A percentile compares a stretch with the other conserved stretches of the same genome.
phyloP scores from a whole-genome alignment of 2,329 filamentous ascomycete species.

The Microascus cirrosus region DNA sequence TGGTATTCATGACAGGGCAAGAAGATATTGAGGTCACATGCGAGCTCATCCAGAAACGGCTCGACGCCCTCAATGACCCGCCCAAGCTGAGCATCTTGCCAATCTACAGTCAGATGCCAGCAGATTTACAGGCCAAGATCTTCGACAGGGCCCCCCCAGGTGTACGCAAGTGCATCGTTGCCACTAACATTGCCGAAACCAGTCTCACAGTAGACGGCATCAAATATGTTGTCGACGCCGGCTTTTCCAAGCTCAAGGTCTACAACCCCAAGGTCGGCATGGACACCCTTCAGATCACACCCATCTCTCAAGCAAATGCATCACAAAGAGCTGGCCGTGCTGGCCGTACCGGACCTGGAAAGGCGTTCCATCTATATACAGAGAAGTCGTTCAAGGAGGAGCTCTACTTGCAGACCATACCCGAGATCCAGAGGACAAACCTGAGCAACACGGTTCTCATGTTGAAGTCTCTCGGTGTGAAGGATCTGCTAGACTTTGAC shows the following conservation, averaged over 20 bases:
- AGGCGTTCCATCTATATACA: slow-evolving; percentile 88
- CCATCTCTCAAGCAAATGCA: slow-evolving; percentile 92
- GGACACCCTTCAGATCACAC: slow-evolving; percentile 96
- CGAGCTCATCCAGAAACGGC: slow-evolving; percentile 77
- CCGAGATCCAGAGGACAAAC: slow-evolving; percentile 94
- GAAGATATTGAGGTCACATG: slow-evolving; percentile 98
- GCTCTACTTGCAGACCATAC: slow-evolving; percentile 92
- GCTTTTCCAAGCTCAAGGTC: slow-evolving; percentile 95
- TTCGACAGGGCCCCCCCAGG: slow-evolving; percentile 86
- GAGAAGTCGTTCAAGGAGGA: slow-evolving; percentile 94
- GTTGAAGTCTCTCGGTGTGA: slow-evolving; percentile 88
- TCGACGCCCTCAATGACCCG: slow-evolving; percentile 84
- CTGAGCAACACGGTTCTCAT: slow-evolving; percentile 89
- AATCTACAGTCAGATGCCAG: slow-evolving; percentile 99
- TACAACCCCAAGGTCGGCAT: slow-evolving; percentile 99
- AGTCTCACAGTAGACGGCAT: slow-evolving; percentile 97
- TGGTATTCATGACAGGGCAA: slow-evolving; percentile 99
- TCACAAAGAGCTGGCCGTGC: slow-evolving; percentile 89
- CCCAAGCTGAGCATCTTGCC: slow-evolving; percentile 90
- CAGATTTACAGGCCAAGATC: slow-evolving; percentile 93
- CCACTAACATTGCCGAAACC: slow-evolving; percentile 97
- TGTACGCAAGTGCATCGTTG: slow-evolving; percentile 93
- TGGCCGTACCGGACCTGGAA: slow-evolving; percentile 87
- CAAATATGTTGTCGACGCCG: slow-evolving; percentile 96
- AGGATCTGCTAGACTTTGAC: slow-evolving; percentile 89